Evolutionary conservation across 495 filamentous ascomycete species (phyloP).

Genomic region (Tuber microsphaerosporum): DNA sequence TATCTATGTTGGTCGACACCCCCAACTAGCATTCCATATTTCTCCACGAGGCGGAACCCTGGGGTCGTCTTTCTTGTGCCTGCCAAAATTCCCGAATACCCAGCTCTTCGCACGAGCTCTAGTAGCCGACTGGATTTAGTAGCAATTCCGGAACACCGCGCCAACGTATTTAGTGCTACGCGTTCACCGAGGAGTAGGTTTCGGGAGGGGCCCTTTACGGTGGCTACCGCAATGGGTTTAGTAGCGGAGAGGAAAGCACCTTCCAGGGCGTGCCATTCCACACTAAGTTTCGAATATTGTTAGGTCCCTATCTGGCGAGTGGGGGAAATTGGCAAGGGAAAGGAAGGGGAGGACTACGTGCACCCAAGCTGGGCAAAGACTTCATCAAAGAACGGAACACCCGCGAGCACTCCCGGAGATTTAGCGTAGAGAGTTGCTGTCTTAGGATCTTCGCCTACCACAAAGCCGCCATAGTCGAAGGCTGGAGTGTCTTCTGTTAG

Average conservation of each 20-base stretch:
- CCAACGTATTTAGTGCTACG: slow-evolving; percentile 85
- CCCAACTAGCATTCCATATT: slow-evolving; percentile 92
- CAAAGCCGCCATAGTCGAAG: slow-evolving; percentile 94
- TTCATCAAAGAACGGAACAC: slow-evolving; percentile 91
- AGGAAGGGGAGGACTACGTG: slow-evolving; percentile 42
- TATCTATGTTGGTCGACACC: slow-evolving; percentile 86
- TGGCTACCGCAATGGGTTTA: slow-evolving; percentile 57
- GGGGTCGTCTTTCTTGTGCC: slow-evolving; percentile 96
- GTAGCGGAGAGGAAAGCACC: slow-evolving; percentile 58
- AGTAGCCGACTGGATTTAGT: slow-evolving; percentile 52
- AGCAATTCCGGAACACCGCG: slow-evolving; percentile 87
- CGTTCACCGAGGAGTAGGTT: slow-evolving; percentile 85
- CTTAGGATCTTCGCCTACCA: slow-evolving; percentile 71
- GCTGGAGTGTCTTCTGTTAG: slow-evolving; percentile 91
- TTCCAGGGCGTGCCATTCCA: slow-evolving; percentile 80
- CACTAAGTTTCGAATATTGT: slow-evolving; percentile 39
- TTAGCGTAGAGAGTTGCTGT: slow-evolving; percentile 86
- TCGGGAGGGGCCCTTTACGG: slow-evolving; percentile 76
- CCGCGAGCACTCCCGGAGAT: slow-evolving; percentile 75
- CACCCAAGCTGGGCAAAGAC: slow-evolving; percentile 85
- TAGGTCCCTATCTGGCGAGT: background rate
- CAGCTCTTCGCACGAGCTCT: slow-evolving; percentile 51
- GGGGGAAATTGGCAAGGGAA: background rate
- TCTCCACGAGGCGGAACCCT: slow-evolving; percentile 90
- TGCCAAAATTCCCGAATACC: slow-evolving; percentile 77